These are phyloP conservation scores for Phytophthora brassicae DNA, from an alignment of 352 stramenopile genomes.

Conservation along the genomic window DNA sequence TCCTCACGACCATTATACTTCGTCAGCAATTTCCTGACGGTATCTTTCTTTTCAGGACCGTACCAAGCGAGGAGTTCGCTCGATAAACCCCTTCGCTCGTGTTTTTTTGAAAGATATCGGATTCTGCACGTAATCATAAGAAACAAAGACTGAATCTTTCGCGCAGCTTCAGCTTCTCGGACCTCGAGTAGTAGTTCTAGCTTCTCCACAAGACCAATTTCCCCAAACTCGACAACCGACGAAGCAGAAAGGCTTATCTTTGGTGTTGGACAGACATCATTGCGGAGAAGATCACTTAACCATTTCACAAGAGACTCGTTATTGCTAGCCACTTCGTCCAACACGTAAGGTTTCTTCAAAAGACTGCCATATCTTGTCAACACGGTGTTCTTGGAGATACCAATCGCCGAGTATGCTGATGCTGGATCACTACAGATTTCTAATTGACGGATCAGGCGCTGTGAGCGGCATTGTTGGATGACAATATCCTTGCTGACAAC, in stretches of 20 bases:
- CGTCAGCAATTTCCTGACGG: conserved; percentile 38
- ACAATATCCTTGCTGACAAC: conserved; percentile 32
- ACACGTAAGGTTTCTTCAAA: conserved; percentile 11
- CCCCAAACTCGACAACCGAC: conserved; percentile 28
- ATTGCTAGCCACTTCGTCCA: conserved; percentile 10
- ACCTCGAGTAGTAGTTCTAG: conserved; percentile 42
- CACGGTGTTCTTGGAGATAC: conserved; percentile 24
- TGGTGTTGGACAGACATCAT: neutral
- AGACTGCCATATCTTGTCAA: conserved; percentile 36
- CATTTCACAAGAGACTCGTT: conserved; percentile 21
- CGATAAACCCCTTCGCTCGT: conserved; percentile 28
- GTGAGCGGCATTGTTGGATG: conserved; percentile 34
- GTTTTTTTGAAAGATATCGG: conserved; percentile 34
- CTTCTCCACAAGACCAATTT: conserved; percentile 36
- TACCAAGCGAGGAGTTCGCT: conserved; percentile 49
- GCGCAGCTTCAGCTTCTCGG: conserved; percentile 34
- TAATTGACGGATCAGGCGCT: conserved; percentile 39
- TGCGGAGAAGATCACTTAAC: conserved; percentile 19
- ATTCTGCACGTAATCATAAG: conserved; percentile 36
- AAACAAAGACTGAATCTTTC: conserved; percentile 43
- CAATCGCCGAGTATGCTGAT: conserved; percentile 30
- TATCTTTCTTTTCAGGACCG: conserved; percentile 29
- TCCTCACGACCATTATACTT: conserved; percentile 48
- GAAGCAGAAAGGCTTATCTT: conserved; percentile 21
- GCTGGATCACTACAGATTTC: conserved; percentile 21